Conservation (phyloP, 108 stramenopile species). For the Pelagomonas calceolata region DNA sequence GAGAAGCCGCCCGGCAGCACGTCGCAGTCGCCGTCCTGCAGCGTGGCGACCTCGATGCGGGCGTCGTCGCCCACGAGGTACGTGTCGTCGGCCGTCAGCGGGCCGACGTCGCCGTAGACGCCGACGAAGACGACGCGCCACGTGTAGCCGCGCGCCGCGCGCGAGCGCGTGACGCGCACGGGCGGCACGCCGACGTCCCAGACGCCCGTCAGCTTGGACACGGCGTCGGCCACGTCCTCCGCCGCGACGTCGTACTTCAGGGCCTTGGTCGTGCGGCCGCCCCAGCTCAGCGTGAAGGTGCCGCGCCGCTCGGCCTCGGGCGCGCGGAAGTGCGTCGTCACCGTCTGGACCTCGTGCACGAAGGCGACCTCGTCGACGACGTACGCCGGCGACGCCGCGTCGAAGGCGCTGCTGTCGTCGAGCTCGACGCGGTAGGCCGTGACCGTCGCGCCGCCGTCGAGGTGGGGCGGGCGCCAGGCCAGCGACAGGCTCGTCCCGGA, state of each 20-base stretch:
- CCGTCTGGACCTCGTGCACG: conserved; percentile 58
- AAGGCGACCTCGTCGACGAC: conserved; percentile 43
- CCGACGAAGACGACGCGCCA: conserved; percentile 60
- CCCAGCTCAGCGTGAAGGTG: conserved; percentile 60
- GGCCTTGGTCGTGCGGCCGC: conserved; percentile 38
- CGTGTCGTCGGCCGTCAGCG: conserved; percentile 41
- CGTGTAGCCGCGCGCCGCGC: conserved; percentile 53
- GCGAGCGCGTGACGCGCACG: conserved; percentile 30
- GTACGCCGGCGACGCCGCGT: conserved; percentile 34
- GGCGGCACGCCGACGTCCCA: conserved; percentile 26
- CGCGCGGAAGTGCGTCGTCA: conserved; percentile 36
- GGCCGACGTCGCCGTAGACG: conserved; percentile 54
- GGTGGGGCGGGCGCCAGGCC: conserved; percentile 39
- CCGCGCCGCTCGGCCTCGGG: conserved; percentile 38
- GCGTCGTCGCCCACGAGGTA: conserved; percentile 55
- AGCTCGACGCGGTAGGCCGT: conserved; percentile 60
- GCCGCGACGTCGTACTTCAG: conserved; percentile 38
- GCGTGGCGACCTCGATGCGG: conserved; percentile 39
- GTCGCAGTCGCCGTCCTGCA: conserved; percentile 47
- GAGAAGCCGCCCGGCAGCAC: conserved; percentile 65
- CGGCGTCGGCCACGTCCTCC: conserved; percentile 30
- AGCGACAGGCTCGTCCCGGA: conserved; percentile 23
- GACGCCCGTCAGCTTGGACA: conserved; percentile 26
- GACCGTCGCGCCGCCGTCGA: conserved; percentile 53
- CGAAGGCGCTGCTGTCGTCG: conserved; percentile 48